Percentiles rank a stretch among this genome's conserved stretches.
Evolutionary conservation across 176 grass and related monocot species (phyloP).

Genomic region (Phyllostachys edulis): DNA sequence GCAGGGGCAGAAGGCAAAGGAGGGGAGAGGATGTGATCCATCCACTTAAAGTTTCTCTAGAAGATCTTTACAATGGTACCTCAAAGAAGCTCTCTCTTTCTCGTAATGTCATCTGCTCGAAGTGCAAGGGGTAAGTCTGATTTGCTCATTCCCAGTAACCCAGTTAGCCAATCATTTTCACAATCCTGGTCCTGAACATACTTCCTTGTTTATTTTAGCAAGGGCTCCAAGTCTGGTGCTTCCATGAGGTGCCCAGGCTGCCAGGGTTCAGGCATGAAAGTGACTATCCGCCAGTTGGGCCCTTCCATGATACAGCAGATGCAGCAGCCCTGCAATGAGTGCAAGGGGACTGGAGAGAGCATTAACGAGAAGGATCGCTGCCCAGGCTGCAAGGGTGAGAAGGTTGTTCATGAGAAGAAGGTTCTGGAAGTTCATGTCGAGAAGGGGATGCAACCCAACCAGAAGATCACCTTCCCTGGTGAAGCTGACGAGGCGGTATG

Average conservation of each 20-base stretch:
- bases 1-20: conserved; percentile 89
- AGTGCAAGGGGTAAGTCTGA: conserved; percentile 78
- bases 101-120: conserved; percentile 77
- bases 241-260: conserved; percentile 94
- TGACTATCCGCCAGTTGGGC: conserved; percentile 86
- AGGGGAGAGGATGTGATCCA: conserved; percentile 96
- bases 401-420: conserved; percentile 94
- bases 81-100: conserved; percentile 98
- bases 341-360: conserved; percentile 89
- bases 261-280: conserved; percentile 95
- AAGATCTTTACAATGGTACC: conserved; percentile 95
- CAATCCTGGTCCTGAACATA: background rate
- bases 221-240: conserved; percentile 93
- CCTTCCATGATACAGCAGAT: conserved; percentile 98
- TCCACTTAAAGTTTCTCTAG: conserved; percentile 88
- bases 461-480: conserved; percentile 98
- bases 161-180: background rate
- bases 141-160: background rate
- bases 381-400: conserved; percentile 89
- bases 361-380: conserved; percentile 94
- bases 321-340: conserved; percentile 96
- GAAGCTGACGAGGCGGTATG: conserved; percentile 97
- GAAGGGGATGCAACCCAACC: conserved; percentile 93
- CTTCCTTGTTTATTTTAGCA: conserved; percentile 47
- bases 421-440: conserved; percentile 90